Conservation (phyloP, 225 moss, liverwort and hornwort genomes). For the Ulota crispa region DNA sequence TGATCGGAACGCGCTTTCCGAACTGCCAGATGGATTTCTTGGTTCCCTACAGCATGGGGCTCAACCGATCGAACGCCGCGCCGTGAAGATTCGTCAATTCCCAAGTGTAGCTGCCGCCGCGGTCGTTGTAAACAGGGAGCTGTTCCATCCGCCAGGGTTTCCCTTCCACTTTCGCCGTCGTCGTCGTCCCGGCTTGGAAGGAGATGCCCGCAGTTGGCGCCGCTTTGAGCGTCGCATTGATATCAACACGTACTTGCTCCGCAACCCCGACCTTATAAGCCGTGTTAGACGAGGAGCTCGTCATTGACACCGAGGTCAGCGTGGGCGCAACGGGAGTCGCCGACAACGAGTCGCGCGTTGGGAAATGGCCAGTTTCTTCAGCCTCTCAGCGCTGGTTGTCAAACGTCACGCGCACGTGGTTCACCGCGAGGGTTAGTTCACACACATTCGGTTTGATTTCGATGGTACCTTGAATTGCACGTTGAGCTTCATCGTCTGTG, state of each 20-base stretch:
- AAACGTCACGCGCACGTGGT: constrained; percentile 36
- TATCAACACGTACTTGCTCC: constrained; percentile 34
- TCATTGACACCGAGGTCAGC: constrained; percentile 41
- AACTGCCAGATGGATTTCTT: constrained; percentile 48
- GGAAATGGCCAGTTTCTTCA: constrained; percentile 41
- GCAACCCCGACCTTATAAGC: constrained; percentile 35
- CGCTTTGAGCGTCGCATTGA: constrained; percentile 30
- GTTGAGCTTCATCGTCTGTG: constrained; percentile 43
- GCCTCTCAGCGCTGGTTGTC: constrained; percentile 43
- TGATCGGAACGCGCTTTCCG: constrained; percentile 28
- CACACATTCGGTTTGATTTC: constrained; percentile 38
- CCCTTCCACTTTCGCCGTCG: constrained; percentile 35
- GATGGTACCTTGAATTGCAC: constrained; percentile 35
- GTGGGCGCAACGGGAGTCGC: constrained; percentile 26
- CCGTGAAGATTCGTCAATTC: constrained; percentile 40
- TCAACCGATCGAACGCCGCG: constrained; percentile 34
- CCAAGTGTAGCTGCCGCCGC: constrained; percentile 51
- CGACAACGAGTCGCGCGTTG: constrained; percentile 30
- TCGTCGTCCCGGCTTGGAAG: constrained; percentile 28
- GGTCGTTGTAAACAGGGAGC: constrained; percentile 39
- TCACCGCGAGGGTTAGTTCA: constrained; percentile 35
- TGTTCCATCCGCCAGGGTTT: constrained; percentile 55
- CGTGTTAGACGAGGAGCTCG: constrained; percentile 39
- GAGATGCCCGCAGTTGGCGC: constrained; percentile 34
- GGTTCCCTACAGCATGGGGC: constrained; percentile 33